phyloP scores from a whole-genome alignment of 805 yeast genomes.

The Komagataella phaffii region DNA sequence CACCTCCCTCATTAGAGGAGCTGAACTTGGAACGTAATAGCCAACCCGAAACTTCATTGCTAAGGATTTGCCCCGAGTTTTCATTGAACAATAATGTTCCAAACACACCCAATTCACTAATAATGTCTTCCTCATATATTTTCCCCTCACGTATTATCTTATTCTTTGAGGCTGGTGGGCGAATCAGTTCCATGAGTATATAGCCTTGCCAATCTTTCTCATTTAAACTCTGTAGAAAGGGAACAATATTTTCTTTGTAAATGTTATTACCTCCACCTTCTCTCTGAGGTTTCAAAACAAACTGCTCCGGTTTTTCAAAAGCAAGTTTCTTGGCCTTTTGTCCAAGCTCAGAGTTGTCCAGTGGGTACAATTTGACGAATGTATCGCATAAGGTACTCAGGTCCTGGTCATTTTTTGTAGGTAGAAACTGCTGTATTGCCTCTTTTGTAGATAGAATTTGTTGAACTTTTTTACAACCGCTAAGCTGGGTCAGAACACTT shows the following conservation, averaged over 20 bases:
- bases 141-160: conserved; percentile 57
- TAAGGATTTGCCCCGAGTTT: conserved; percentile 34
- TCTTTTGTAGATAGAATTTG: conserved; percentile 60
- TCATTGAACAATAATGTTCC: conserved; percentile 75
- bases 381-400: conserved; percentile 31
- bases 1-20: conserved; percentile 92
- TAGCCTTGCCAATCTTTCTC: conserved; percentile 79
- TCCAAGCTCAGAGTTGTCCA: conserved; percentile 62
- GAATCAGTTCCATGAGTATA: conserved; percentile 85
- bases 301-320: conserved; percentile 49
- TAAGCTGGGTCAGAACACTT: conserved; percentile 71
- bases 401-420: conserved; percentile 17
- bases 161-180: conserved; percentile 60
- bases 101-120: conserved; percentile 86
- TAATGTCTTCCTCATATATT: conserved; percentile 54
- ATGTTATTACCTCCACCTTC: conserved; percentile 98
- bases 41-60: conserved; percentile 71
- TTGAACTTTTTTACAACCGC: conserved; percentile 92
- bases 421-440: conserved; percentile 33
- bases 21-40: conserved; percentile 80
- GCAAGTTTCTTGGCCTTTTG: conserved; percentile 51
- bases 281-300: conserved; percentile 91
- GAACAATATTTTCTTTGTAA: conserved; percentile 77
- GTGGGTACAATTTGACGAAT: conserved; percentile 78
- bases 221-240: conserved; percentile 43